Percentiles rank a stretch among this genome's conserved stretches.
Conservation (phyloP, 345 rosid genomes). For the Excoecaria cochinchinensis region DNA sequence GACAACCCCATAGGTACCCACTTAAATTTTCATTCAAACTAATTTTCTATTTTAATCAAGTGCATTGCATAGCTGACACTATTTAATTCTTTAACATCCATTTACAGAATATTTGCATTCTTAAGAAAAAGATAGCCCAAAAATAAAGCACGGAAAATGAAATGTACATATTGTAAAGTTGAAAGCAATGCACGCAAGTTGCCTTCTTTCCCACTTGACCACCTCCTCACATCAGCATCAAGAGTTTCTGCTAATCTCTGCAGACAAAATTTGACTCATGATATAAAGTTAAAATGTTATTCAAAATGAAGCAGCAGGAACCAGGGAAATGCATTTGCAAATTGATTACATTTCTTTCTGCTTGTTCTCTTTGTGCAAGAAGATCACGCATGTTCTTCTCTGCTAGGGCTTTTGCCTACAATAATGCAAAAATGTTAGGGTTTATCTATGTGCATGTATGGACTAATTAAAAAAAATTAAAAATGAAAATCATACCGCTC, state of each 20-base stretch:
- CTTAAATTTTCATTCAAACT: background rate
- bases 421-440: constrained; percentile 16
- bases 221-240: constrained; percentile 90
- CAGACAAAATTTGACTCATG: constrained; percentile 22
- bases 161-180: constrained; percentile 93
- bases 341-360: constrained; percentile 70
- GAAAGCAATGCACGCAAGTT: constrained; percentile 93
- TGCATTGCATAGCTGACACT: background rate
- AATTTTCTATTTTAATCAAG: background rate
- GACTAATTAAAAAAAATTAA: background rate
- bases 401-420: constrained; percentile 91
- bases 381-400: constrained; percentile 96
- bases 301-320: background rate
- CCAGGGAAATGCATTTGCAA: constrained; percentile 10
- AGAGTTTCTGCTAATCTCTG: constrained; percentile 90
- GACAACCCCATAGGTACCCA: background rate
- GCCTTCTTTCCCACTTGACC: constrained; percentile 95
- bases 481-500: constrained; percentile 51
- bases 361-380: constrained; percentile 81
- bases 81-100: background rate
- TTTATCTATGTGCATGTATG: background rate
- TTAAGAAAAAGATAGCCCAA: constrained; percentile 14
- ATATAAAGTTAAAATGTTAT: constrained; percentile 9
- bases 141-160: constrained; percentile 3
- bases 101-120: background rate